phyloP scores from a whole-genome alignment of 1,284 basidiomycete species.

The Macrocybe sp. region DNA sequence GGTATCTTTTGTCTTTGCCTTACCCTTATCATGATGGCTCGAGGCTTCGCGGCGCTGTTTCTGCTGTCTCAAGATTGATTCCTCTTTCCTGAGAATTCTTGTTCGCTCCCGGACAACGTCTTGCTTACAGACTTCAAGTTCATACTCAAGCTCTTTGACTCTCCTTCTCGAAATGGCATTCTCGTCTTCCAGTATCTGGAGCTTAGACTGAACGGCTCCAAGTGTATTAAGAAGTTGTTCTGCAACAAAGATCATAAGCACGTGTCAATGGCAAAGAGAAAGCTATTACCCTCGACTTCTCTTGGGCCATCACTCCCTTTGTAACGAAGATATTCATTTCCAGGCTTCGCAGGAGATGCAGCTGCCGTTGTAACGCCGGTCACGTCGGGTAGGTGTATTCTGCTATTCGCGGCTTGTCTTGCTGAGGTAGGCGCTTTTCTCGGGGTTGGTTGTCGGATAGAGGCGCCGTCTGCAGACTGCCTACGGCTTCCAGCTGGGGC shows the following conservation, averaged over 20 bases:
- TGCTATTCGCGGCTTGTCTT: slow-evolving; percentile 14
- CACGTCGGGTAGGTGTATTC: slow-evolving; percentile 67
- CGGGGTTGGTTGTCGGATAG: slow-evolving; percentile 15
- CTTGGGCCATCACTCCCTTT: slow-evolving; percentile 37
- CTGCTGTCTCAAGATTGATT: slow-evolving; percentile 33
- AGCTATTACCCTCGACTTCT: slow-evolving; percentile 52
- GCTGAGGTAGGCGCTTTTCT: slow-evolving; percentile 15
- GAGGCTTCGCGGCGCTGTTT: slow-evolving; percentile 21
- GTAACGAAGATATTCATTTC: slow-evolving; percentile 46
- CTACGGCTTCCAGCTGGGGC: slow-evolving; percentile 23
- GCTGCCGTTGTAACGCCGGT: slow-evolving; percentile 75
- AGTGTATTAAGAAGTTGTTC: slow-evolving; percentile 59
- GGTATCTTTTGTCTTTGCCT: slow-evolving; percentile 30
- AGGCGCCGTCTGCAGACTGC: slow-evolving; percentile 14
- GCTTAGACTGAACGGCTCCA: slow-evolving; percentile 57
- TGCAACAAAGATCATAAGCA: slow-evolving; percentile 19
- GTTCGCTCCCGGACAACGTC: slow-evolving; percentile 68
- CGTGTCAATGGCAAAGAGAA: slow-evolving; percentile 3
- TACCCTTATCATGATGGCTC: slow-evolving; percentile 32
- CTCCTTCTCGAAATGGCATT: slow-evolving; percentile 74
- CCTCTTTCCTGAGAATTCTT: slow-evolving; percentile 51
- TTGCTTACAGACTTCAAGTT: slow-evolving; percentile 71
- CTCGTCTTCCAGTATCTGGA: slow-evolving; percentile 72
- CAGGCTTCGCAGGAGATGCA: slow-evolving; percentile 57
- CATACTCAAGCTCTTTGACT: slow-evolving; percentile 77